Evolutionary conservation across 2,329 filamentous ascomycete species (phyloP), one percentile per base, ranked within the genome.

Genomic region (Cordyceps tenuipes): DNA sequence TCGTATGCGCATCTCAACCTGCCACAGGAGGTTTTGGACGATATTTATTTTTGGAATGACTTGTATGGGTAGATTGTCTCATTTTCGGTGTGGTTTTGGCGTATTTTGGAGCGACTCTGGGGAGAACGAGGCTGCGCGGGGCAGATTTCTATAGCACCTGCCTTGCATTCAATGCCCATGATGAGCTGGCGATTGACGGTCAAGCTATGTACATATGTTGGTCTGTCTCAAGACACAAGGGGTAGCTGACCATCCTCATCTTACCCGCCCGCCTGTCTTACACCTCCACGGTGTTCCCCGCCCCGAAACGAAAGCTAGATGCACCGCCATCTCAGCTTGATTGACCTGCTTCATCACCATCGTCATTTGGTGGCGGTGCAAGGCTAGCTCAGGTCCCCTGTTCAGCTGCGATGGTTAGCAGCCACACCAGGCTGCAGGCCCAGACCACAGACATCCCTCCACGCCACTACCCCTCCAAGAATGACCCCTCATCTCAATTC

Each of bases 311-410:
- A 53, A 23, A 23, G 34, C 10, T 29, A n/a, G 17, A 17, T 21
- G 41, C 52, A 23, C 39, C 52, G 52, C 52, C 41, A 46, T 46
- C 52, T 34, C 41, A 55, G 52, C 52, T 55, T 15, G 52, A 55
- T 41, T 31, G 17, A 41, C 36, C 13, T 29, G 26, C 17, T n/a
- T 43, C 17, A n/a, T n/a, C n/a, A n/a, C n/a, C n/a, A n/a, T n/a
- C n/a, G 5, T 43, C 39, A 43, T 13, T 13, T 43, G 13, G 15
- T 17, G 26, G 52, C 17, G 17, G 39, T 46, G 23, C 51, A 44
- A 47, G 50, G 50, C 26, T 46, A 46, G 41, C 52, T 55, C 17
- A 4, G 2, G 26, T 17, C 26, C 52, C 52, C 52, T 55, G 52
- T 23, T 41, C 52, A 55, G 52, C 52, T 55, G 52, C 36, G 23